These are phyloP conservation scores for Mariannaea sp. DNA, from an alignment of 2,329 filamentous ascomycete genomes.

Conservation along the genomic window DNA sequence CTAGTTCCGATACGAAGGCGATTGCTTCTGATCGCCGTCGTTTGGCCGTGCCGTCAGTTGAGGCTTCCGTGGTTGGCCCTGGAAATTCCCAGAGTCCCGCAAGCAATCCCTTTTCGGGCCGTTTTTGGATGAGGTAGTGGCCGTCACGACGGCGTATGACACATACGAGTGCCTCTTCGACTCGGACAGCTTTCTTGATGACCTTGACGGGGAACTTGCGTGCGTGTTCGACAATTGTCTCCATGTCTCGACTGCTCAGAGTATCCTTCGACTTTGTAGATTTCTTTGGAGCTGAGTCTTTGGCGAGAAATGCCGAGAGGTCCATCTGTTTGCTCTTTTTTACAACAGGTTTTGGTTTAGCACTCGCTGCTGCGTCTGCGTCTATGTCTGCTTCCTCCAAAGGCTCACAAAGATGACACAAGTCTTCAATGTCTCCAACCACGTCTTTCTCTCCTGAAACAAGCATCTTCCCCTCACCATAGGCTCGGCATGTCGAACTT, in stretches of 20 bases:
- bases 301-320: slow-evolving; percentile 45
- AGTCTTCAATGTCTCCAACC: slow-evolving; percentile 55
- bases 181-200: slow-evolving; percentile 56
- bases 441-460: slow-evolving; percentile 28
- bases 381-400: slow-evolving; percentile 47
- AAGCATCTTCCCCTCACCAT: slow-evolving; percentile 50
- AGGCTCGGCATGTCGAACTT: slow-evolving; percentile 56
- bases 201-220: slow-evolving; percentile 56
- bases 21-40: slow-evolving; percentile 46
- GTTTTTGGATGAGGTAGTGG: slow-evolving; percentile 53
- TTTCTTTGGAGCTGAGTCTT: slow-evolving; percentile 15
- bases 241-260: slow-evolving; percentile 33
- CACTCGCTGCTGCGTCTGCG: slow-evolving; percentile 2
- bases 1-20: slow-evolving; percentile 40
- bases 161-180: slow-evolving; percentile 59
- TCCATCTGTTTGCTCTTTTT: slow-evolving; percentile 40
- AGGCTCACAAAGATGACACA: slow-evolving; percentile 54
- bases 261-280: slow-evolving; percentile 21
- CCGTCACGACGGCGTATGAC: slow-evolving; percentile 53
- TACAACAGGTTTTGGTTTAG: slow-evolving; percentile 7
- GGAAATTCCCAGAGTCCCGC: slow-evolving; percentile 63
- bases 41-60: slow-evolving; percentile 30
- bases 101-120: slow-evolving; percentile 58
- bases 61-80: slow-evolving; percentile 45
- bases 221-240: slow-evolving; percentile 50